Evolutionary conservation across 1,284 basidiomycete species (phyloP).

Genomic region (Cerioporus squamosus): DNA sequence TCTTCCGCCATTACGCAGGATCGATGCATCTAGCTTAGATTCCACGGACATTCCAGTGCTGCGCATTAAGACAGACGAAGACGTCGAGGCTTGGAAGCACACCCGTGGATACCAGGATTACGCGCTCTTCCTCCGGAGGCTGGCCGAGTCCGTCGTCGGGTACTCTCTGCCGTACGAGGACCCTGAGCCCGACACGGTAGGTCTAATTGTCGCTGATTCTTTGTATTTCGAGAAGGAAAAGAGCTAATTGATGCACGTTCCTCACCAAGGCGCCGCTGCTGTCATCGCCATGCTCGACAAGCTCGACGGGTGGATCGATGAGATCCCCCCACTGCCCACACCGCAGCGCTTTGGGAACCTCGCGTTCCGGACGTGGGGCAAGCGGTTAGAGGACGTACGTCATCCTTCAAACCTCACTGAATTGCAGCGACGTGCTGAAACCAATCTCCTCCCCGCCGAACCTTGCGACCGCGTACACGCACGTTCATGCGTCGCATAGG

Average conservation of each 20-base stretch:
- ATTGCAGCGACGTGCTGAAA: too few relatives aligned
- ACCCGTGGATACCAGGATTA: conserved; percentile 77
- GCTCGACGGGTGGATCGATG: conserved; percentile 81
- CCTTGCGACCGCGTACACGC: neutral
- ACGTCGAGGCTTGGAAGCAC: conserved; percentile 69
- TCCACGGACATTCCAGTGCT: conserved; percentile 25
- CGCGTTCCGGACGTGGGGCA: conserved; percentile 89
- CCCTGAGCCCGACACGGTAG: conserved; percentile 43
- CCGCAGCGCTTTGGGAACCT: conserved; percentile 96
- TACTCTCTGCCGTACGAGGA: conserved; percentile 47
- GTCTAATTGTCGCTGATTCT: too few relatives aligned
- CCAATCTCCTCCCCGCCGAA: too few relatives aligned
- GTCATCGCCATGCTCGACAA: conserved; percentile 50
- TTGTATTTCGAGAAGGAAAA: too few relatives aligned
- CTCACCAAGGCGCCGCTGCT: conserved; percentile 4
- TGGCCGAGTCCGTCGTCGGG: conserved; percentile 79
- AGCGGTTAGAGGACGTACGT: conserved; percentile 76
- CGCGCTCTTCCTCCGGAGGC: conserved; percentile 69
- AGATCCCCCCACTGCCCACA: conserved; percentile 78
- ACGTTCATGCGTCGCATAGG: conserved; percentile 44
- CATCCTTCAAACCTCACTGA: too few relatives aligned
- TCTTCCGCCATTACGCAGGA: conserved; percentile 47
- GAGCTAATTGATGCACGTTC: too few relatives aligned
- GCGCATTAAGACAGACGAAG: conserved; percentile 71
- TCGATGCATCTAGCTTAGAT: conserved; percentile 43